Evolutionary conservation across 495 filamentous ascomycete genomes (phyloP).

Genomic region (Peziza echinospora): DNA sequence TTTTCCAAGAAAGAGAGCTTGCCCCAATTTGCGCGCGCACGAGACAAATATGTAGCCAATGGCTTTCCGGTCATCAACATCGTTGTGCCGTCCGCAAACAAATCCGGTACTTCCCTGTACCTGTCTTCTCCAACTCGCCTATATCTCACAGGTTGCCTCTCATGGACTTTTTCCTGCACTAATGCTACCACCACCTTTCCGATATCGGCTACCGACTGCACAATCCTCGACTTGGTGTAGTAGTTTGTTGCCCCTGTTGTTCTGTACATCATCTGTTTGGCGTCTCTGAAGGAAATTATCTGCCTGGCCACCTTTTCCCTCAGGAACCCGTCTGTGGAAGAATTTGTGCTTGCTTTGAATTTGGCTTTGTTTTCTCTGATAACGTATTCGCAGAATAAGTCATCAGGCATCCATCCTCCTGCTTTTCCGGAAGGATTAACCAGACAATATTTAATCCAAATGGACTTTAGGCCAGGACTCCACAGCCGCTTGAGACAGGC

Average conservation of each 20-base stretch:
- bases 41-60: too few relatives aligned
- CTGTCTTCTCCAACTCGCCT: too few relatives aligned
- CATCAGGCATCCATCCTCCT: not conserved
- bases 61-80: too few relatives aligned
- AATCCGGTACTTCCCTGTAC: too few relatives aligned
- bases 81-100: too few relatives aligned
- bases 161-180: too few relatives aligned
- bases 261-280: not conserved
- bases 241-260: not conserved
- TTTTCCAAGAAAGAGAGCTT: too few relatives aligned
- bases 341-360: not conserved
- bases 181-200: too few relatives aligned
- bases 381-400: constrained; percentile 2
- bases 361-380: not conserved
- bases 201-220: not conserved
- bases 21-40: too few relatives aligned
- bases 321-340: not conserved
- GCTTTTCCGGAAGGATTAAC: not conserved
- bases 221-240: not conserved
- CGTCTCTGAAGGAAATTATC: not conserved
- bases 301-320: not conserved
- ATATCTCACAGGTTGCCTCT: too few relatives aligned
- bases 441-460: constrained; percentile 1
- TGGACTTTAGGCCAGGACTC: not conserved
- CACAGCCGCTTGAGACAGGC: not conserved